These are phyloP conservation scores for Schrenkiella parvula DNA, from an alignment of 345 rosid genomes.

Conservation along the genomic window DNA sequence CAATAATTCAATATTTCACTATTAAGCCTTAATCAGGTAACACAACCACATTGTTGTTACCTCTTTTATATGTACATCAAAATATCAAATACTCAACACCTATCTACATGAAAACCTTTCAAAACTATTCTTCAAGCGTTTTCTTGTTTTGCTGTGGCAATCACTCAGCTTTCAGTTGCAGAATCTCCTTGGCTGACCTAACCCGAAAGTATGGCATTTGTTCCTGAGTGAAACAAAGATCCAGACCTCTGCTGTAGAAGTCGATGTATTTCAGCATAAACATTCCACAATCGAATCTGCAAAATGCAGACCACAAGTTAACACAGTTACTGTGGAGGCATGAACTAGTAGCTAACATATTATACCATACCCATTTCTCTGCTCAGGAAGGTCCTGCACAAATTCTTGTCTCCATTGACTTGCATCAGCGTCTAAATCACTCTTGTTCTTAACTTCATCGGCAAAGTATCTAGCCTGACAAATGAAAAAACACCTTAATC, in stretches of 20 bases:
- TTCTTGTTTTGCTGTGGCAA: not conserved
- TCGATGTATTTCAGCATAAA: conserved; percentile 96
- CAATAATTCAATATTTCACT: not conserved
- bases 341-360: not conserved
- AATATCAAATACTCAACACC: conserved; percentile 1
- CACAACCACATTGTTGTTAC: not conserved
- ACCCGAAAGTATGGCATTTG: conserved; percentile 86
- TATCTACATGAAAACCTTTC: conserved; percentile 12
- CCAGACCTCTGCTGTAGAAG: conserved; percentile 77
- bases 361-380: conserved; percentile 64
- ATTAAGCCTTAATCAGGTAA: not conserved
- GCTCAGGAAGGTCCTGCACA: conserved; percentile 85
- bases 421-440: conserved; percentile 50
- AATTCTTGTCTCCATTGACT: conserved; percentile 74
- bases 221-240: conserved; percentile 85
- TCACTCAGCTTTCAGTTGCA: conserved; percentile 88
- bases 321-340: not conserved
- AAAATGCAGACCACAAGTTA: conserved; percentile 6
- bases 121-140: not conserved
- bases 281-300: conserved; percentile 91
- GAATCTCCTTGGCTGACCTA: conserved; percentile 87
- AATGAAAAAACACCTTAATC: conserved; percentile 12
- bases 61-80: not conserved
- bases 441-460: conserved; percentile 91
- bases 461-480: conserved; percentile 72